Conservation (phyloP, 352 stramenopile genomes). For the Pythium brassicae region DNA sequence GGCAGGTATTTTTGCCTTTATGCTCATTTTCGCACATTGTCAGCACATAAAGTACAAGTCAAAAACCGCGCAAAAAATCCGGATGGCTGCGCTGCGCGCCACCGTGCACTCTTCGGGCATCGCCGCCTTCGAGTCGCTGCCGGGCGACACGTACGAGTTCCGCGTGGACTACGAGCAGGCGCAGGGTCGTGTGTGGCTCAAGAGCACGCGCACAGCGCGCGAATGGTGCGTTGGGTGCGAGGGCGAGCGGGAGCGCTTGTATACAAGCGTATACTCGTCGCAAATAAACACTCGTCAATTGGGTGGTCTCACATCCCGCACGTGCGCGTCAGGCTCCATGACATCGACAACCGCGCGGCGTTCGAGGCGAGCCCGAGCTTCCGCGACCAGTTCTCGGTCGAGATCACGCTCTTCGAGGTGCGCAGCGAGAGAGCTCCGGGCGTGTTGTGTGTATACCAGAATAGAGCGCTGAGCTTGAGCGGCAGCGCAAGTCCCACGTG, state of each 20-base stretch:
- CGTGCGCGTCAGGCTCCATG: background rate
- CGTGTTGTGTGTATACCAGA: background rate
- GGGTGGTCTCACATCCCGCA: background rate
- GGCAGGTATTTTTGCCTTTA: too few relatives aligned
- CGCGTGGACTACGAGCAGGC: conserved; percentile 8
- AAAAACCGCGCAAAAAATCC: too few relatives aligned
- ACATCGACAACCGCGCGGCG: conserved; percentile 6
- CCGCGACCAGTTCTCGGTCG: conserved; percentile 9
- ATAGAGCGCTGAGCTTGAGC: background rate
- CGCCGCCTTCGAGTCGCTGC: conserved; percentile 7
- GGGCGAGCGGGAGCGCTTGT: too few relatives aligned
- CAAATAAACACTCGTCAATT: background rate
- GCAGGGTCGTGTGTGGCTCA: conserved; percentile 8
- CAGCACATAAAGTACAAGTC: too few relatives aligned
- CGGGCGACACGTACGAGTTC: conserved; percentile 7
- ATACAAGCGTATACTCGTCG: background rate
- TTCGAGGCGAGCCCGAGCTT: conserved; percentile 3
- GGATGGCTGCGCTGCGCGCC: background rate
- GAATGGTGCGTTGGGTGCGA: conserved; percentile 6
- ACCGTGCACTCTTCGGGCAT: conserved; percentile 4
- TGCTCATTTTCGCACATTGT: too few relatives aligned
- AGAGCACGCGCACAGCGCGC: conserved; percentile 4
- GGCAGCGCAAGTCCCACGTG: too few relatives aligned
- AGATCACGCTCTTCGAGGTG: conserved; percentile 12
- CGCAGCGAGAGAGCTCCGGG: background rate